Base-by-base conservation (phyloP, 495 filamentous ascomycete species). In the Penicillium atrosanguineum region DNA sequence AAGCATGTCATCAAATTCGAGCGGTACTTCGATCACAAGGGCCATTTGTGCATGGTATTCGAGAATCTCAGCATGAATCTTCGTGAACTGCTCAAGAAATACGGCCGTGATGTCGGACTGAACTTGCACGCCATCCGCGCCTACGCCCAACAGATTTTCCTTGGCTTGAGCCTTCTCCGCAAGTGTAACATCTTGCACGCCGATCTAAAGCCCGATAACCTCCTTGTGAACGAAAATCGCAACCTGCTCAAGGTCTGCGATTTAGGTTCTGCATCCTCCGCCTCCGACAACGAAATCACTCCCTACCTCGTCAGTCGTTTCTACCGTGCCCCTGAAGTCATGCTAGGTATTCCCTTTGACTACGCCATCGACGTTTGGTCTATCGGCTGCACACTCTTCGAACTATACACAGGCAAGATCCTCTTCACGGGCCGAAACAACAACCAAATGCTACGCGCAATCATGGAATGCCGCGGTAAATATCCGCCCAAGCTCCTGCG, bases 361-460 rank as follows among this genome's bases (percentile, higher is more conserved):
- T 95, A 90, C 65, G 90, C 88, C 28, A 90, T 97, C 64, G 94
- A 98, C 68, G 86, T 96, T 70, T 98, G 94, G 94, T 92, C 92
- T 12, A 89, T 97, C 59, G 94, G 94, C 15, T 97, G 95, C 72
- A 98, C 94, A 20, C 75, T 98, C 23, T 98, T 93, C 70, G 94
- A 98, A 70, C 78, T 98, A 26, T 97, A 92, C 77, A 97, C 95
- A 0, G 93, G 95, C 53, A 96, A 96, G 70, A 97, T 98, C 53
- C 79, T 98, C 39, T 98, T 98, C 73, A 90, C 87, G 2, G 94
- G 95, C 42, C 85, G 88, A 50, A 91, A 89, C 74, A 98, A 98
- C 77, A 97, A 98, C 65, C 90, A 95, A 68, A 97, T 97, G 94
- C 81, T 98, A 14, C 86, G 87, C 50, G 86, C 88, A 14, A 94